A percentile compares a stretch with the other conserved stretches of the same genome.
These are phyloP conservation scores for Lomentospora prolificans DNA, from an alignment of 2,329 filamentous ascomycete genomes.

Conservation along the genomic window DNA sequence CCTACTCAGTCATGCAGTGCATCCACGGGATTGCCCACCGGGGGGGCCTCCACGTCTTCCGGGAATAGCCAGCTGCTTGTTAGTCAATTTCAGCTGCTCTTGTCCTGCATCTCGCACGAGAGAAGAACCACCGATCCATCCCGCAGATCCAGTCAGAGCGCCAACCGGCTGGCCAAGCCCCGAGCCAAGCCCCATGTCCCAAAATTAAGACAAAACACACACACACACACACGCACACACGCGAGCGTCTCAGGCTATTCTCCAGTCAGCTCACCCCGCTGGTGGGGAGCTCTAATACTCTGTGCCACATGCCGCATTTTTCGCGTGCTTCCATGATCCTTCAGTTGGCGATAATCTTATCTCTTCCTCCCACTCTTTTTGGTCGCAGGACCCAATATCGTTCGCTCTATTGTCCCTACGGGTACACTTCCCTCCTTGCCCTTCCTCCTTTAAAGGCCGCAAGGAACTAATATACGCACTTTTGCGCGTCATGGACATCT, in stretches of 20 bases:
- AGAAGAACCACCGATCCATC: neutral
- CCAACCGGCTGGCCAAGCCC: neutral
- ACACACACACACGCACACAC: too few relatives aligned
- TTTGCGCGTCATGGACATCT: conserved; percentile 20
- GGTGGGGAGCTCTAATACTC: too few relatives aligned
- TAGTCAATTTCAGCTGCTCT: neutral
- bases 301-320: too few relatives aligned
- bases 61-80: too few relatives aligned
- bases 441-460: neutral
- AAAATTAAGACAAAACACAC: neutral
- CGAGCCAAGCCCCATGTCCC: neutral
- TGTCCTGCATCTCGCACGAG: neutral
- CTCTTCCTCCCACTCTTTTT: neutral
- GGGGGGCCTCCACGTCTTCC: neutral
- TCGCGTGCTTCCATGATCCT: neutral
- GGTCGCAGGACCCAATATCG: too few relatives aligned
- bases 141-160: neutral
- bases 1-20: neutral
- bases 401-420: too few relatives aligned
- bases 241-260: neutral
- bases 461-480: neutral
- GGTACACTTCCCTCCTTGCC: too few relatives aligned
- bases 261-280: neutral
- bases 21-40: neutral
- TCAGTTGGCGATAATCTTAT: neutral